phyloP scores from a whole-genome alignment of 2,329 filamentous ascomycete genomes.

The Colletotrichum coccodes region DNA sequence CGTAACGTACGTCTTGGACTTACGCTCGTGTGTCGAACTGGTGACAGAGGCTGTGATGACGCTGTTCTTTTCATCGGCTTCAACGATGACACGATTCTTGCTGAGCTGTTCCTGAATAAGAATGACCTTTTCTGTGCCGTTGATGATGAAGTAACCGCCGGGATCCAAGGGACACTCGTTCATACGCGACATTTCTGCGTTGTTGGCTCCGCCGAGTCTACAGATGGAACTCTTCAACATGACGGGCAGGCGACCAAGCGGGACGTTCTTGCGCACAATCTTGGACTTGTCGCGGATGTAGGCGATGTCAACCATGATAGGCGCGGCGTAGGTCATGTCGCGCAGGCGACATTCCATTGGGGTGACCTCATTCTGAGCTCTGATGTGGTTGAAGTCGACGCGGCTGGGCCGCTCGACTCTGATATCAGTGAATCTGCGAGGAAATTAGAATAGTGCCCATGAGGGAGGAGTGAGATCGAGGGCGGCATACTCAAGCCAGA shows the following conservation, averaged over 20 bases:
- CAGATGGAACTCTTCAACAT: constrained; percentile 98
- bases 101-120: constrained; percentile 98
- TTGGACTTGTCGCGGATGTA: constrained; percentile 85
- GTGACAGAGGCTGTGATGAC: constrained; percentile 96
- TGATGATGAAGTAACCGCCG: constrained; percentile 97
- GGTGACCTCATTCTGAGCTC: constrained; percentile 79
- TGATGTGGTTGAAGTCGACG: constrained; percentile 77
- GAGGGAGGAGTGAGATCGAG: no score
- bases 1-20: constrained; percentile 96
- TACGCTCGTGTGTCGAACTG: constrained; percentile 96
- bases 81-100: constrained; percentile 98
- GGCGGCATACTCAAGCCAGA: constrained; percentile 77
- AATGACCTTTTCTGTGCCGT: constrained; percentile 98
- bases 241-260: constrained; percentile 91
- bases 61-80: constrained; percentile 90
- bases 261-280: constrained; percentile 79
- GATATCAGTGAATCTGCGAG: constrained; percentile 79
- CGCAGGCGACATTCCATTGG: constrained; percentile 96
- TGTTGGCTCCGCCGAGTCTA: constrained; percentile 83
- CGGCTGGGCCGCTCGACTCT: constrained; percentile 85
- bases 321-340: constrained; percentile 98
- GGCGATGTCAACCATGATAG: constrained; percentile 91
- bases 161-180: constrained; percentile 97
- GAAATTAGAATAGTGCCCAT: constrained; percentile 6
- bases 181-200: constrained; percentile 88